Evolutionary conservation across 1,284 basidiomycete genomes (phyloP), one percentile per base, ranked within the genome.

Genomic region (Leccinum subrobustum): DNA sequence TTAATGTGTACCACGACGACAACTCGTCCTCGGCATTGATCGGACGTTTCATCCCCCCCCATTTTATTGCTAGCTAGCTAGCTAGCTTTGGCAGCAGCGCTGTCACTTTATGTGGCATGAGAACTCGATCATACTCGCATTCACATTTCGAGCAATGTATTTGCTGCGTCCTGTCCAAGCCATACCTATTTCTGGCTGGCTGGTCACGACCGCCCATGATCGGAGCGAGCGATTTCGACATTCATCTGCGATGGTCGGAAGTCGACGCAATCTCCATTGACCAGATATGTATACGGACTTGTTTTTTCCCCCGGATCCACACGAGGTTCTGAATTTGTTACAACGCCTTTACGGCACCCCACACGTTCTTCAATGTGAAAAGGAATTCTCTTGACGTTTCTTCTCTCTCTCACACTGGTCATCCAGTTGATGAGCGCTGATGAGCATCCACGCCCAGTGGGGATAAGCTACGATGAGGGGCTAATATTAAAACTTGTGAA

Each of bases 61-160:
- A 47, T 53, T 73, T 67, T 73, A 72, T 53, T 52, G 61, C 56
- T 66, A 59, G 65, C 57, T 42, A 31, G 29, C 29, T 35, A 35
- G 35, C 35, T 37, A 23, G 20, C 23, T 9, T 5, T 60, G 60
- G 51, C 67, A 60, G 68, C 62, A 52, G 68, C 37, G 58, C 70
- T 70, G 68, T 39, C 56, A 47, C 47, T 4, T 23, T 39, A 44
- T 35, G 42, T 16, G 33, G 47, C 27, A 52, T 37, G 47, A 39
- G 7, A 61, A 59, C 58, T 56, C 61, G 48, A 48, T 57, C 53
- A 35, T 42, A 2, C 47, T 48, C 12, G 47, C n/a, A 42, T 56
- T 47, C 35, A 56, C 47, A 62, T 23, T 37, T n/a, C 25, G 16
- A 29, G 50, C 25, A 18, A 52, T 29, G 29, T 54, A 35, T 39